Evolutionary conservation across 116 monocot species (phyloP).

Genomic region (Trichopus zeylanicus): DNA sequence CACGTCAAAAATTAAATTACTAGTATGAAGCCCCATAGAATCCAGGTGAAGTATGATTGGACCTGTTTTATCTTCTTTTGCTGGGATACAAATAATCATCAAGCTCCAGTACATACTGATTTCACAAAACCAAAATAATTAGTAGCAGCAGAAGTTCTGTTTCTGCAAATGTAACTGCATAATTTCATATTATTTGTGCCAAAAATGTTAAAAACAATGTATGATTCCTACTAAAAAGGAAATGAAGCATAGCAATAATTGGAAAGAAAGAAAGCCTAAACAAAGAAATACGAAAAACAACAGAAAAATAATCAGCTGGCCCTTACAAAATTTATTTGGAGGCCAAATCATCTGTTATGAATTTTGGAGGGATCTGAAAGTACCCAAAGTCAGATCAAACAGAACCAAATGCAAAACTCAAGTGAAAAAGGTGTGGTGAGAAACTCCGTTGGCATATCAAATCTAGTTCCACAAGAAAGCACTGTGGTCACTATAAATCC

Average conservation of each 20-base stretch:
- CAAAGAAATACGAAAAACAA: neutral
- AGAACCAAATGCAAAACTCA: neutral
- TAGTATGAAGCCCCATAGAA: slow-evolving; percentile 70
- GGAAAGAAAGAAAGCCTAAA: neutral
- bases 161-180: neutral
- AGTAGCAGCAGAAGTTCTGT: neutral
- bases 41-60: slow-evolving; percentile 92
- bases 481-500: neutral
- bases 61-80: slow-evolving; percentile 65
- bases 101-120: slow-evolving; percentile 91
- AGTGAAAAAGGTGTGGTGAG: neutral
- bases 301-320: neutral
- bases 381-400: neutral
- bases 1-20: slow-evolving; percentile 34
- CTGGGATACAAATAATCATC: slow-evolving; percentile 87
- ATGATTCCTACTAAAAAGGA: neutral
- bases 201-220: neutral
- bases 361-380: neutral
- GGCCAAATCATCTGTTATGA: neutral
- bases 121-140: neutral
- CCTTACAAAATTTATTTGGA: neutral
- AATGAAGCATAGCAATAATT: neutral
- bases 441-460: neutral
- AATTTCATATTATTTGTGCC: neutral
- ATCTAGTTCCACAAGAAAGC: neutral